Base-by-base conservation (phyloP, 2,329 filamentous ascomycete species). In the Gremmenia infestans region DNA sequence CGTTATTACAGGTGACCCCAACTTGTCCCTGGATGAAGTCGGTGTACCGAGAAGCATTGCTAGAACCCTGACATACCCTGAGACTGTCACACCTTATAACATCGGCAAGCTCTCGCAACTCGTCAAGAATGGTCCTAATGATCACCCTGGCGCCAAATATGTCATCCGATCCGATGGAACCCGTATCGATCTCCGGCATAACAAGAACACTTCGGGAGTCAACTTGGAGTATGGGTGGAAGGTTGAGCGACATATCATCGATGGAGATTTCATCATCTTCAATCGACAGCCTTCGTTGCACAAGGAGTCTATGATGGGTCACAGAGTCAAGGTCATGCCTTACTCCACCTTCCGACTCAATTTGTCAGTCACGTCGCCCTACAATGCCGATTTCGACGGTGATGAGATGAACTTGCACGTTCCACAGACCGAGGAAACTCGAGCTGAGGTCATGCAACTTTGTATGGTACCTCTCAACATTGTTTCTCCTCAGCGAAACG, bases 341-440 rank as follows among this genome's bases (percentile, higher is more conserved):
- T 96, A 94, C 86, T 86, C 92, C 71, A 99, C 94, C 0, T 97
- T 99, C 70, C 87, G 94, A 53, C 80, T 99, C 17, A 99, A 99
- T 70, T 94, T 99, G 71, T 99, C 94, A 81, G 94, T 96, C 1
- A 99, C 94, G 73, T 92, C 89, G 59, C 94, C 94, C 3, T 99
- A 99, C 78, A 99, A 99, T 65, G 94, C 94, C 54, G 94, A 99
- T 81, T 99, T 99, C 65, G 94, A 99, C 67, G 94, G 94, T 58
- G 94, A 99, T 66, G 94, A 99, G 72, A 99, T 99, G 94, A 99
- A 99, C 66, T 75, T 99, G 48, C 94, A 99, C 73, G 92, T 99
- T 15, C 94, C 94, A 2, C 94, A 99, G 70, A 97, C 94, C 0
- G 94, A 99, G 74, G 94, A 99, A 73, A 93, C 94, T 12, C 83